Conservation (phyloP, 805 yeast species). For the Wickerhamomyces xylosicus region DNA sequence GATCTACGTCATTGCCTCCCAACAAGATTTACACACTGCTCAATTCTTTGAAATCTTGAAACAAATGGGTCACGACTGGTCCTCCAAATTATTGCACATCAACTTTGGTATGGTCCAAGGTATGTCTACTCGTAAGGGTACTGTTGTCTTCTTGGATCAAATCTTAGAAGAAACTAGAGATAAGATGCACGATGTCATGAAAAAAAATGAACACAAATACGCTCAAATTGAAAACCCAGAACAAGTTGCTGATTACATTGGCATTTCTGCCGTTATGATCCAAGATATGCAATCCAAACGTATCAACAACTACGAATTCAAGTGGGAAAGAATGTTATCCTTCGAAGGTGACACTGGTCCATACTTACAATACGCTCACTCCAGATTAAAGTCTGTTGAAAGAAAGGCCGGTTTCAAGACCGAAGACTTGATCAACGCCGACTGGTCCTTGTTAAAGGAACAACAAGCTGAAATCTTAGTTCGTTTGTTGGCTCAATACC, state of each 20-base stretch:
- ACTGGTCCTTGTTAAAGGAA: conserved; percentile 56
- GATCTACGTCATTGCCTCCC: conserved; percentile 93
- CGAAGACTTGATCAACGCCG: conserved; percentile 36
- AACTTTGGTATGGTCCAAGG: conserved; percentile 98
- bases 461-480: conserved; percentile 60
- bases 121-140: conserved; percentile 97
- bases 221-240: conserved; percentile 92
- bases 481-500: conserved; percentile 80
- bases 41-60: conserved; percentile 92
- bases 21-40: conserved; percentile 89
- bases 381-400: conserved; percentile 89
- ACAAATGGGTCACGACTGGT: conserved; percentile 86
- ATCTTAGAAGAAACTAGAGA: conserved; percentile 90
- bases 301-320: conserved; percentile 89
- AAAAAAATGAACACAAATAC: conserved; percentile 80
- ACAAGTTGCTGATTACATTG: conserved; percentile 87
- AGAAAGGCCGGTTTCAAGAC: conserved; percentile 58
- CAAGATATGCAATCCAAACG: conserved; percentile 99
- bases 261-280: conserved; percentile 96
- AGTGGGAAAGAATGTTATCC: conserved; percentile 97
- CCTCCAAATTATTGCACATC: conserved; percentile 66
- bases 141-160: conserved; percentile 93
- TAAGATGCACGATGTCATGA: conserved; percentile 94
- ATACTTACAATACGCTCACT: conserved; percentile 95
- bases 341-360: conserved; percentile 99